Base-by-base conservation (phyloP, 1,139 yeast species). In the Suhomyces guaymorum region DNA sequence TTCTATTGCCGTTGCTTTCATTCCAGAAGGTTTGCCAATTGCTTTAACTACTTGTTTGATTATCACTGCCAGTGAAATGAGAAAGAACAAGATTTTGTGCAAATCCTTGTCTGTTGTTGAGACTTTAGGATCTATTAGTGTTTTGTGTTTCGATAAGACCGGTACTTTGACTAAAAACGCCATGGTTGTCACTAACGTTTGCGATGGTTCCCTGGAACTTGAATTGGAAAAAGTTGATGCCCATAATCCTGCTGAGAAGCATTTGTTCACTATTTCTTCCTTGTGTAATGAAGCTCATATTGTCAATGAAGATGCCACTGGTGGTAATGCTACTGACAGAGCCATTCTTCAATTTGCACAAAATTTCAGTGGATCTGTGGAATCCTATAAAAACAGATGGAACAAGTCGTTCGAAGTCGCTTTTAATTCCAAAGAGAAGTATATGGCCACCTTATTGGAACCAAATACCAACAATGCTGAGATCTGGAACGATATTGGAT, bases 311-410 rank as follows among this genome's bases (percentile, higher is more conserved):
- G 53, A 61, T 18, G 48, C 50, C 5, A 51, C 66, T 24, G 60
- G 55, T 26, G 76, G 78, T 12, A 72, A 74, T 52, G 78, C 78
- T 4, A 74, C 79, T 2, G 79, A 74, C 44, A 61, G 62, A 32
- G 75, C 78, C 4, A 52, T 70, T 14, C 53, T 64, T 35, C 54
- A 64, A 30, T 70, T 64, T 47, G 65, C 67, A 10, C 62, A 59
- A 28, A 44, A 47, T 10, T 35, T 49, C 17, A 42, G 47, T 11
- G 35, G 37, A 8, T 48, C 33, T 31, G 49, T 37, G 5, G 39
- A 36, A 13, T 23, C 36, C 19, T 24, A 48, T 31, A 32, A 32
- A 19, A 21, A 37, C 28, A 38, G 35, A 15, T 61, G 63, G 63
- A 29, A 20, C n/a, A 51, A 54, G 33, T 46, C 48, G 10, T 51